phyloP scores from a whole-genome alignment of 805 yeast genomes.

The Torulaspora microellipsoides region DNA sequence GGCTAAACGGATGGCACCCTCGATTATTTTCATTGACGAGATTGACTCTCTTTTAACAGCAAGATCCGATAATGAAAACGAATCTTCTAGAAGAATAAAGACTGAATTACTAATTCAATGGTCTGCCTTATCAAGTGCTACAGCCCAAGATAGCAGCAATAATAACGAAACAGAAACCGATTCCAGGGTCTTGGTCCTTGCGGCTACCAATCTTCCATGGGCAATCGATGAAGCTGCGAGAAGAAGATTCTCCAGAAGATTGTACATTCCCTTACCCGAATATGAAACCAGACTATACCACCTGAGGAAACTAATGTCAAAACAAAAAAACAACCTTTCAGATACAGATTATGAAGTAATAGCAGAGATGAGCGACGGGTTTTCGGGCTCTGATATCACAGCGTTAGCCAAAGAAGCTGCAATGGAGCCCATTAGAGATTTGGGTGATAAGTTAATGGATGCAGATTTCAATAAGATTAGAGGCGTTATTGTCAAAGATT shows the following conservation, averaged over 20 bases:
- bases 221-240: conserved; percentile 96
- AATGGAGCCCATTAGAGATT: conserved; percentile 89
- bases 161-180: conserved; percentile 40
- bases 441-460: conserved; percentile 77
- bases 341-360: conserved; percentile 59
- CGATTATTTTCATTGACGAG: conserved; percentile 93
- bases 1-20: conserved; percentile 84
- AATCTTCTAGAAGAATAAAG: conserved; percentile 84
- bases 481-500: conserved; percentile 71
- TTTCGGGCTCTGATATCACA: conserved; percentile 91
- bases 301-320: conserved; percentile 58
- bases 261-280: conserved; percentile 93
- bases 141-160: conserved; percentile 44
- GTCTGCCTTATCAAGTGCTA: conserved; percentile 88
- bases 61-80: conserved; percentile 76
- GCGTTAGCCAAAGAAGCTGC: conserved; percentile 97
- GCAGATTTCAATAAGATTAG: conserved; percentile 74
- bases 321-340: conserved; percentile 62
- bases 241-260: conserved; percentile 86
- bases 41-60: conserved; percentile 85
- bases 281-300: conserved; percentile 75
- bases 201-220: conserved; percentile 97
- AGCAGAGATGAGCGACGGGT: conserved; percentile 69
- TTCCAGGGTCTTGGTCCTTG: conserved; percentile 78
- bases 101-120: conserved; percentile 93